These are phyloP conservation scores for Mimosa pudica DNA, from an alignment of 306 rosid species.

Conservation along the genomic window DNA sequence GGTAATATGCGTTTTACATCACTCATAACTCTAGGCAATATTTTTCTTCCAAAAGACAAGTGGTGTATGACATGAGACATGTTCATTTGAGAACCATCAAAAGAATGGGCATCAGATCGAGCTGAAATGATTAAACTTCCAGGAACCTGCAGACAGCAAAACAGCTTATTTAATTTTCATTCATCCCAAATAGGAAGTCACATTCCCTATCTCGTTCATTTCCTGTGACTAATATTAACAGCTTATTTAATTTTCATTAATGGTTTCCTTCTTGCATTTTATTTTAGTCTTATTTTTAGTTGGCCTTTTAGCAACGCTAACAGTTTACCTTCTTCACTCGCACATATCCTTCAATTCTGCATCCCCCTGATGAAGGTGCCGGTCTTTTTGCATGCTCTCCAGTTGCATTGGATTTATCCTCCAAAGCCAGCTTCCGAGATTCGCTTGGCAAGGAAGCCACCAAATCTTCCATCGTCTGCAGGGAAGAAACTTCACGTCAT, in stretches of 20 bases:
- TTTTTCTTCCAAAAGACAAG: conserved; percentile 74
- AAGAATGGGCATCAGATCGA: conserved; percentile 88
- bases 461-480: conserved; percentile 76
- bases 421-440: conserved; percentile 61
- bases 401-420: conserved; percentile 54
- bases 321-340: conserved; percentile 91
- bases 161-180: conserved; percentile 19
- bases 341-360: conserved; percentile 88
- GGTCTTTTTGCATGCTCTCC: conserved; percentile 68
- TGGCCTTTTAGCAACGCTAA: background rate
- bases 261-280: too few relatives aligned
- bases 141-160: conserved; percentile 72
- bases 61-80: conserved; percentile 89
- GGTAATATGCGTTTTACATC: conserved; percentile 81
- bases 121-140: conserved; percentile 85
- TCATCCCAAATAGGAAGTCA: conserved; percentile 16
- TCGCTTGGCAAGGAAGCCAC: conserved; percentile 63
- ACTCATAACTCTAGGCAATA: conserved; percentile 62
- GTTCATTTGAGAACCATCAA: conserved; percentile 92
- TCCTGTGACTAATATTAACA: conserved; percentile 11
- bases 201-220: conserved; percentile 15
- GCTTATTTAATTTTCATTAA: too few relatives aligned
- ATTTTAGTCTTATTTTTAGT: too few relatives aligned
- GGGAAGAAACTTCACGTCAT: conserved; percentile 38
- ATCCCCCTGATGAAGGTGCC: conserved; percentile 91